Conservation (phyloP, 768 basidiomycete genomes). For the button mushroom (Agaricus bisporus) region DNA sequence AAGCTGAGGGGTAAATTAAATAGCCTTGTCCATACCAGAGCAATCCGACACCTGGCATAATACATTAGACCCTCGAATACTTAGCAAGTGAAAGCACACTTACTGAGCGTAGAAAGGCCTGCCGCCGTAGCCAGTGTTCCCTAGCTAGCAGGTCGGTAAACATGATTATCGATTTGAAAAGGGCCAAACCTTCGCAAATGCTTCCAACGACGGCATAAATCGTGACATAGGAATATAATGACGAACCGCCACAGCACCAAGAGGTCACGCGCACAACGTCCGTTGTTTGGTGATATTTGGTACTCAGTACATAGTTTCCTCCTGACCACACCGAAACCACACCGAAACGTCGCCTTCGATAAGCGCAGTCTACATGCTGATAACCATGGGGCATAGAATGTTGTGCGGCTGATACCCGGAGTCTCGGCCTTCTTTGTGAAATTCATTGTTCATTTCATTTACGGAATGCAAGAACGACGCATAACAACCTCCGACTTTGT, state of each 20-base stretch:
- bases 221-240: constrained; percentile 21
- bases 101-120: constrained; percentile 52
- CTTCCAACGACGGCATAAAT: constrained; percentile 39
- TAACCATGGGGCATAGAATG: too few species aligned
- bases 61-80: constrained; percentile 4
- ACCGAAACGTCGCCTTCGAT: too few species aligned
- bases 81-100: constrained; percentile 5
- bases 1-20: constrained; percentile 86
- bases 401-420: too few species aligned
- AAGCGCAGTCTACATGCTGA: too few species aligned
- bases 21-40: constrained; percentile 84
- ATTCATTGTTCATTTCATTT: too few species aligned
- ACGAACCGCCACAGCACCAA: too few species aligned
- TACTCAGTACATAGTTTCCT: too few species aligned
- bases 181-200: constrained; percentile 39
- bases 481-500: too few species aligned
- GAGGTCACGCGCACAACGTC: too few species aligned
- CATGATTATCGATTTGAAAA: not conserved
- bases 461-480: too few species aligned
- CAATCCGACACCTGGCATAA: constrained; percentile 53
- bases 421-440: too few species aligned
- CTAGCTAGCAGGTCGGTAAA: constrained; percentile 20
- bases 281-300: constrained; percentile 3
- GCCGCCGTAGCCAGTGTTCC: constrained; percentile 52
- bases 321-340: too few species aligned